Base-by-base conservation (phyloP, 1,139 yeast genomes). In the Pichia sp. region DNA sequence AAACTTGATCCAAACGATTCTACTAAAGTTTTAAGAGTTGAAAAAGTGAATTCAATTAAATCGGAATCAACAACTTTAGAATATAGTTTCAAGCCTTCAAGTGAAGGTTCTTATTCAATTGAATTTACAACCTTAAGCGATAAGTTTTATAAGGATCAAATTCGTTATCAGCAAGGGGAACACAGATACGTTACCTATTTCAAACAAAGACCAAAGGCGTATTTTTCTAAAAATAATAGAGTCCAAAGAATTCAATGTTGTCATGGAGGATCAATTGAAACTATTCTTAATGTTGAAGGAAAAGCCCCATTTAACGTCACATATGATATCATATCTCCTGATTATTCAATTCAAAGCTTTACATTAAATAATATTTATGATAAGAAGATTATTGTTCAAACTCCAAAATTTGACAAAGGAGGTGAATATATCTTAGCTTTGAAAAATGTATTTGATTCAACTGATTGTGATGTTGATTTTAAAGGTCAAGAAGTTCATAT, bases 91-190 rank as follows among this genome's bases (percentile, higher is more conserved):
- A 76, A 76, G 48, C 97, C 99, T 3, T 74, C 78, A 1, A 68
- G 72, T 4, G 95, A 88, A 53, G 98, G 98, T 0, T 74, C 73
- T 32, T 91, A 82, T 56, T 79, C 77, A 21, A 80, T 91, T 43
- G 78, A 76, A 22, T 86, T 91, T 60, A 67, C 72, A 26, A 65
- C 68, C 6, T 54, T 82, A 23, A 69, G 70, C 25, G 89, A 83
- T 55, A 67, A 64, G 31, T 65, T 78, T 46, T 82, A 82, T 55
- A 52, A 48, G 32, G 50, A 56, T 27, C 48, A 70, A 4, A 59
- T 71, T 3, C 38, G 46, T 3, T 60, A 72, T 31, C 66, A 65
- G 15, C 61, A 63, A 29, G 45, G 50, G 1, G 60, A 60, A 31
- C 68, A 69, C 47, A 66, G 76, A 3, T 76, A 74, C 49, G 68